Base-by-base conservation (phyloP, 495 filamentous ascomycete genomes). In the Annulohypoxylon moriforme region DNA sequence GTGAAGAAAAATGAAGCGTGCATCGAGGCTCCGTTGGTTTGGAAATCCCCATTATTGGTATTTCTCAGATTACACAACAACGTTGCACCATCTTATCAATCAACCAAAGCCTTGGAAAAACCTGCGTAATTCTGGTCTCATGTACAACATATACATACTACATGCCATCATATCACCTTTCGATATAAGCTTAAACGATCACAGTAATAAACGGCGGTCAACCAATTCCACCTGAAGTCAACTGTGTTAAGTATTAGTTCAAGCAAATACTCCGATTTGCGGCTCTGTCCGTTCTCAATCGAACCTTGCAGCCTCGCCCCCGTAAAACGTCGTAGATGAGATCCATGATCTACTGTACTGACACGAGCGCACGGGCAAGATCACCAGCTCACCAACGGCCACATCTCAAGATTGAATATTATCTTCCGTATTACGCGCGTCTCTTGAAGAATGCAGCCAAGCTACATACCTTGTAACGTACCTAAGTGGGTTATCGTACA, bases 211-310 rank as follows among this genome's bases (percentile, higher is more conserved):
- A 58, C 47, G 49, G 49, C 24, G 36, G 36, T 44, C 36, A 44
- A 9, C 13, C 2, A 42, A 18, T 36, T 22, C 44, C n/a, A n/a
- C n/a, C n/a, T 13, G 14, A 64, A 33, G 40, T 18, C 40, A n/a
- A 49, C 60, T 49, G 29, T 52, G 44, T 52, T 62, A 47, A n/a
- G n/a, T n/a, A n/a, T n/a, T n/a, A n/a, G 14, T 40, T 53, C 27
- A 22, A 42, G 36, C 16, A 50, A 66, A 67, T 67, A 67, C 58
- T 71, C 68, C 62, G 68, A 71, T 71, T 67, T 71, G 68, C 68
- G 68, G 68, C 68, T 71, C 68, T 71, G 57, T 67, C 49, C 55
- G 56, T 50, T 50, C 58, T 25, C 49, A 62, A 67, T 62, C 36
- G 40, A 68, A 62, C 68, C 68, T 57, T 71, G 62, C 68, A 71